Evolutionary conservation across 2,329 filamentous ascomycete species (phyloP).

Genomic region (Claviceps citrina): DNA sequence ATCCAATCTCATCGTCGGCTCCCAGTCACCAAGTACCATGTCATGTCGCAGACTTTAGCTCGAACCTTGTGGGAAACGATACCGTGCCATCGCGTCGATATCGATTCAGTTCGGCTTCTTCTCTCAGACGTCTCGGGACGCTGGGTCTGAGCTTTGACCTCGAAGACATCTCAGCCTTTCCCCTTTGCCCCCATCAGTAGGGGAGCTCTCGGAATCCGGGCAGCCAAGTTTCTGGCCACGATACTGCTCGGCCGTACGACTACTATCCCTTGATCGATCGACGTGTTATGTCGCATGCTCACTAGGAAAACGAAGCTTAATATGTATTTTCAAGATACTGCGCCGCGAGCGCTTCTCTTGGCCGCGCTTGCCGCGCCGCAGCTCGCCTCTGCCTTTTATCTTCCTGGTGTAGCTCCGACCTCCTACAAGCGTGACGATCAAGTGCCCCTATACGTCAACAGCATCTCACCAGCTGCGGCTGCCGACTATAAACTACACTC

Average conservation of each 20-base stretch:
- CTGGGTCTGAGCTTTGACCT: background rate
- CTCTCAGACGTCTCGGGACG: background rate
- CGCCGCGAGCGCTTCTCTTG: slow-evolving; percentile 35
- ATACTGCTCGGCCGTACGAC: background rate
- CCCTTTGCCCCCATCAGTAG: background rate
- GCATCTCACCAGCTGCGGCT: slow-evolving; percentile 71
- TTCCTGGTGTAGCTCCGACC: slow-evolving; percentile 86
- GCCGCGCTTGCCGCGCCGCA: slow-evolving; percentile 37
- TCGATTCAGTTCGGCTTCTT: background rate
- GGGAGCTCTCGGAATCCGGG: background rate
- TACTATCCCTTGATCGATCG: background rate
- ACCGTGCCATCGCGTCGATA: background rate
- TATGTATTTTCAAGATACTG: slow-evolving; percentile 32
- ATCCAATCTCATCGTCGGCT: too few relatives aligned
- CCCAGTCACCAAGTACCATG: too few relatives aligned
- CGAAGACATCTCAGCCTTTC: background rate
- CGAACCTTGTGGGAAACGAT: background rate
- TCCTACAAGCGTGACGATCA: slow-evolving; percentile 68
- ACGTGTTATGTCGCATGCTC: slow-evolving; percentile 2
- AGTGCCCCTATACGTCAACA: slow-evolving; percentile 85
- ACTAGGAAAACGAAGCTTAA: background rate
- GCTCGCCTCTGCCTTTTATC: slow-evolving; percentile 66
- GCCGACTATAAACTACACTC: slow-evolving; percentile 72
- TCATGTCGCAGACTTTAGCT: background rate
- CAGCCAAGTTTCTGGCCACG: background rate